Conservation (phyloP, 2,329 filamentous ascomycete species). For the Alternaria sp. region DNA sequence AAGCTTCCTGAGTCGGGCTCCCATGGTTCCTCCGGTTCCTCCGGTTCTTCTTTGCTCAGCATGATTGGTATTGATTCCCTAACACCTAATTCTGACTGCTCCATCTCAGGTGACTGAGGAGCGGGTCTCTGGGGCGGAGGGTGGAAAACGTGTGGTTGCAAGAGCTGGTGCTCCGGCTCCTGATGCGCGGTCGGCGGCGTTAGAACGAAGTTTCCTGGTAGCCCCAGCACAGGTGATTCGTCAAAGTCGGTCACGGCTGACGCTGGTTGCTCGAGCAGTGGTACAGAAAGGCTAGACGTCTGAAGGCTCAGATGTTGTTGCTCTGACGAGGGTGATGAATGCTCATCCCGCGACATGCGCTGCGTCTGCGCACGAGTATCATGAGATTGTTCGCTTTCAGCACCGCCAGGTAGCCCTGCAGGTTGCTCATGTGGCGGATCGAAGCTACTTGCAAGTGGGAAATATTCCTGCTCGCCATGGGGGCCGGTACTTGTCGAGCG, state of each 20-base stretch:
- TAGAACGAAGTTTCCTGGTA: conserved; percentile 68
- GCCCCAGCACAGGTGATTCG: conserved; percentile 72
- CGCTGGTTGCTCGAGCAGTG: conserved; percentile 41
- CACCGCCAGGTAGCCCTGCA: conserved; percentile 7
- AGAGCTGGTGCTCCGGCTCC: conserved; percentile 34
- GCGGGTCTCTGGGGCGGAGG: conserved; percentile 21
- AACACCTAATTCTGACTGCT: conserved; percentile 60
- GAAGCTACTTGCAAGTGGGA: conserved; percentile 26
- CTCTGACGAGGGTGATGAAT: conserved; percentile 14
- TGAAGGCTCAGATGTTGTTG: conserved; percentile 40
- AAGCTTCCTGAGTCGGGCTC: conserved; percentile 17
- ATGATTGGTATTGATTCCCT: conserved; percentile 66
- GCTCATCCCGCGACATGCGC: conserved; percentile 20
- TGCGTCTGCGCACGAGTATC: conserved; percentile 16
- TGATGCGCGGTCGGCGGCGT: conserved; percentile 40
- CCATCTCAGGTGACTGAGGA: conserved; percentile 28
- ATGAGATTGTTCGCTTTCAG: conserved; percentile 13
- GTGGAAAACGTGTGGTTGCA: conserved; percentile 44
- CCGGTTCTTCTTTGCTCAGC: conserved; percentile 54
- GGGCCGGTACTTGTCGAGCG: conserved; percentile 31
- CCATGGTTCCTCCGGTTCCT: conserved; percentile 14
- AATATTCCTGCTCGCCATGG: conserved; percentile 39
- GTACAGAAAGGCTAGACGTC: conserved; percentile 38
- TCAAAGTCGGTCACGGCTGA: conserved; percentile 57
- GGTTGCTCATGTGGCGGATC: conserved; percentile 23